These are phyloP conservation scores for Pseudocercospora crystallina DNA, from an alignment of 2,329 filamentous ascomycete species.

Conservation along the genomic window DNA sequence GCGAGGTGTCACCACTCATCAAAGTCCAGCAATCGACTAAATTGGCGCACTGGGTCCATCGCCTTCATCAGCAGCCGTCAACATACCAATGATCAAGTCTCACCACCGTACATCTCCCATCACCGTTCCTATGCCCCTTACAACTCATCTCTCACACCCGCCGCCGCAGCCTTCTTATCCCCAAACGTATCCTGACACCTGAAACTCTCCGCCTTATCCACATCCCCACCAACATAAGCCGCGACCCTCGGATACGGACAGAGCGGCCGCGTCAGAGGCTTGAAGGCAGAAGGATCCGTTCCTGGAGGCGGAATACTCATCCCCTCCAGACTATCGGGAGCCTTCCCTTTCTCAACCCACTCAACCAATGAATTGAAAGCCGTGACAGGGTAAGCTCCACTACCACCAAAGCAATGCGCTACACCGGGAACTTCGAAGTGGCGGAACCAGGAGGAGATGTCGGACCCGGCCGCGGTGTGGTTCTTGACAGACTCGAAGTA, in stretches of 20 bases:
- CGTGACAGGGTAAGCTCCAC: slow-evolving; percentile 25
- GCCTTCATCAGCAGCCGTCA: no score
- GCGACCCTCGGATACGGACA: slow-evolving; percentile 27
- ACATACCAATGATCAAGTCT: no score
- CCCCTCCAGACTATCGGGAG: slow-evolving; percentile 19
- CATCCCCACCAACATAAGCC: slow-evolving; percentile 20
- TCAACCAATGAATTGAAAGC: slow-evolving; percentile 19
- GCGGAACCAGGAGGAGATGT: slow-evolving; percentile 35
- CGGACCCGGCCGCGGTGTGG: slow-evolving; percentile 4
- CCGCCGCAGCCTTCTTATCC: not conserved
- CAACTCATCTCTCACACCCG: slow-evolving; percentile 12
- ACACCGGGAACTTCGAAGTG: slow-evolving; percentile 40
- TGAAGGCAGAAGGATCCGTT: slow-evolving; percentile 4
- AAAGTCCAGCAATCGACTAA: no score
- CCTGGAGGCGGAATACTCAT: slow-evolving; percentile 8
- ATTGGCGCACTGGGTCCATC: no score
- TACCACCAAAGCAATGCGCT: slow-evolving; percentile 36
- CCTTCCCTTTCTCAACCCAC: slow-evolving; percentile 31
- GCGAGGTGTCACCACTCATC: no score
- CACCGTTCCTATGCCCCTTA: not conserved
- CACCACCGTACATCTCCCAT: no score
- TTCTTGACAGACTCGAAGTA: slow-evolving; percentile 36
- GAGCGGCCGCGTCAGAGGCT: slow-evolving; percentile 10
- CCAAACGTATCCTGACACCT: slow-evolving; percentile 20
- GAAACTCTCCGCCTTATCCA: slow-evolving; percentile 17